Base-by-base conservation (phyloP, 306 rosid genomes). In the Alnus rubra region DNA sequence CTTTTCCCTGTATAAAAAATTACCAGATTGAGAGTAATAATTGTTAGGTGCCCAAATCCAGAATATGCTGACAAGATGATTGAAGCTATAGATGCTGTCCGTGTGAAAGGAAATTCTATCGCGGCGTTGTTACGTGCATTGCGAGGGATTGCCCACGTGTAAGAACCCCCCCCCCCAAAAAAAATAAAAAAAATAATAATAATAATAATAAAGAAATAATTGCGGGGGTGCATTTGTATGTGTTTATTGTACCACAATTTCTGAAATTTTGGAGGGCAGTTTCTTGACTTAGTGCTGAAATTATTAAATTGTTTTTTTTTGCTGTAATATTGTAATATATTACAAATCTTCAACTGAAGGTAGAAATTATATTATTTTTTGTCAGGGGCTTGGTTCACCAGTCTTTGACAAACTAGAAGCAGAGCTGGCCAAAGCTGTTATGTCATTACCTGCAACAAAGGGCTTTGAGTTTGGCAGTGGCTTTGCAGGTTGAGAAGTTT, bases 361-460 rank as follows among this genome's bases (percentile, higher is more conserved):
- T 69, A 73, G 35, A 88, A 71, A 69, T 82, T 49, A 76, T 68
- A 31, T 55, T 51, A 74, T 82, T 78, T 63, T 76, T 35, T 83
- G 44, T 83, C 85, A 96, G 98, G 99, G 99, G 73, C 99, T 96
- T 83, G 98, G 99, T 71, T 96, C 99, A 0, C 99, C 99, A 28
- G 98, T 96, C 23, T 96, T 93, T 86, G 98, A 93, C 86, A 96
- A 96, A 89, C 97, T 96, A 69, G 99, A 96, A 86, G 99, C 98
- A 69, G 94, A 93, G 82, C 80, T 93, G 81, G 97, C 98, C 73
- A 93, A 96, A 85, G 97, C 94, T 82, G 83, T 54, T n/a, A 87
- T 96, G 96, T 96, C 99, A 76, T 81, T 96, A 86, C 99, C 99
- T 59, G 98, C 99, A 84, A 91, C 99, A 42, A 96, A 96, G 88